Conservation (phyloP, 1,139 yeast genomes). For the Suzukiozyma palmioleophila region DNA sequence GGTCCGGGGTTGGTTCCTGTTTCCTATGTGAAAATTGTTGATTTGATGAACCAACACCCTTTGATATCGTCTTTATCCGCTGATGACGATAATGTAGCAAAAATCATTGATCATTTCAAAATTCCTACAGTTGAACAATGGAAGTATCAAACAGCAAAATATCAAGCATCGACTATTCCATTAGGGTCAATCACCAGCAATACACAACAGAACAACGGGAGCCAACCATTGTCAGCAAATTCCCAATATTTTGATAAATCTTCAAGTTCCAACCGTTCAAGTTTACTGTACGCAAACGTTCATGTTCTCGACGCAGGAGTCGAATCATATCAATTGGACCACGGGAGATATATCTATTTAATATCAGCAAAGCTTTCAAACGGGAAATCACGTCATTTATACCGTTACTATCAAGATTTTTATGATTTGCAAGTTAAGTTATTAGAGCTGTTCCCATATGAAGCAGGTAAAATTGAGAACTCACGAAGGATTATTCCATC, state of each 20-base stretch:
- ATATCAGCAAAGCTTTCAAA: slow-evolving; percentile 66
- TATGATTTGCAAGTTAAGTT: slow-evolving; percentile 88
- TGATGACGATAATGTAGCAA: slow-evolving; percentile 25
- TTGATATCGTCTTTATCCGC: slow-evolving; percentile 21
- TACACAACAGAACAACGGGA: slow-evolving; percentile 10
- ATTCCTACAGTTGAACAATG: slow-evolving; percentile 94
- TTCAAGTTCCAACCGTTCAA: slow-evolving; percentile 26
- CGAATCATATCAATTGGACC: slow-evolving; percentile 76
- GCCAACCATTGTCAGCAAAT: slow-evolving; percentile 30
- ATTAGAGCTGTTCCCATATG: slow-evolving; percentile 81
- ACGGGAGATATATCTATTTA: slow-evolving; percentile 87
- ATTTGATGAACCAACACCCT: slow-evolving; percentile 47
- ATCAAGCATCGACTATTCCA: slow-evolving; percentile 87
- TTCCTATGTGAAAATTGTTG: slow-evolving; percentile 80
- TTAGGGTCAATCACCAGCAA: slow-evolving; percentile 46
- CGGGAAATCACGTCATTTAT: slow-evolving; percentile 66
- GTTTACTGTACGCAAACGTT: slow-evolving; percentile 30
- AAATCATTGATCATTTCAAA: slow-evolving; percentile 51
- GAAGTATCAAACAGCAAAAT: slow-evolving; percentile 87
- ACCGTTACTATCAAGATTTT: slow-evolving; percentile 93
- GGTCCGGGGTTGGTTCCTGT: slow-evolving; percentile 97
- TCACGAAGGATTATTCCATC: slow-evolving; percentile 77
- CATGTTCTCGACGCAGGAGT: slow-evolving; percentile 62
- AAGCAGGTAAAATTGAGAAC: slow-evolving; percentile 84
- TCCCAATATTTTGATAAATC: slow-evolving; percentile 34